Conservation (phyloP, 2,329 filamentous ascomycete species). For the Calonectria honghensis region DNA sequence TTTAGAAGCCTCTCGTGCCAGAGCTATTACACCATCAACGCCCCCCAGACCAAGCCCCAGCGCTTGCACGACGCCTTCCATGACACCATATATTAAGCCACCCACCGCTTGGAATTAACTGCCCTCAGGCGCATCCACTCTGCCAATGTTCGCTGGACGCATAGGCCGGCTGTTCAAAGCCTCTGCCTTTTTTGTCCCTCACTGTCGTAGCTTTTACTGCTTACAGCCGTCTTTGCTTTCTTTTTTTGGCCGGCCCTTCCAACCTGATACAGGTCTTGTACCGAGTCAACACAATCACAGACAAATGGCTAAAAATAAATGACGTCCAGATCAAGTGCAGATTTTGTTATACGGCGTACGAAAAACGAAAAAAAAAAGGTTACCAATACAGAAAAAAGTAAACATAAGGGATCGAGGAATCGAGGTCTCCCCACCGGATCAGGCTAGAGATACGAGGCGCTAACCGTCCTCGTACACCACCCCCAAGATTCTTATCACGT, state of each 20-base stretch:
- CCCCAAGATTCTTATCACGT: slow-evolving; percentile 13
- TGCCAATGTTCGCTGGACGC: slow-evolving; percentile 17
- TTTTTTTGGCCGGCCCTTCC: slow-evolving; percentile 6
- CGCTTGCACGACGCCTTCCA: not conserved
- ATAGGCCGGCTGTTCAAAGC: slow-evolving; percentile 24
- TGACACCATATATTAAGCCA: slow-evolving; percentile 18
- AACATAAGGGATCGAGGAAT: not conserved
- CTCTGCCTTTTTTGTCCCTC: not conserved
- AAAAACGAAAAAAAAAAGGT: not conserved
- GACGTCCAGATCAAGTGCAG: not conserved
- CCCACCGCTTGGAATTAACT: slow-evolving; percentile 1
- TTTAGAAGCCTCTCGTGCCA: not conserved
- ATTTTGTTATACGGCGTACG: slow-evolving; percentile 12
- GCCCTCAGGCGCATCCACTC: slow-evolving; percentile 4
- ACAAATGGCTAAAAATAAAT: slow-evolving; percentile 9
- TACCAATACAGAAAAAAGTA: not conserved
- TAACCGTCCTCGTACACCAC: slow-evolving; percentile 9
- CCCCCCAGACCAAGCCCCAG: not conserved
- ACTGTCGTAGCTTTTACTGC: not conserved
- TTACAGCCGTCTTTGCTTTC: not conserved
- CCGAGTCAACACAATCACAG: not conserved
- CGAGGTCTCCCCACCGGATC: not conserved
- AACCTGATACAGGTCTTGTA: slow-evolving; percentile 9
- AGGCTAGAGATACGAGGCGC: slow-evolving; percentile 7
- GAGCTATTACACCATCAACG: not conserved